Evolutionary conservation across 306 rosid species (phyloP), one percentile per base, ranked within the genome.

Genomic region (Lithocarpus polystachyus): DNA sequence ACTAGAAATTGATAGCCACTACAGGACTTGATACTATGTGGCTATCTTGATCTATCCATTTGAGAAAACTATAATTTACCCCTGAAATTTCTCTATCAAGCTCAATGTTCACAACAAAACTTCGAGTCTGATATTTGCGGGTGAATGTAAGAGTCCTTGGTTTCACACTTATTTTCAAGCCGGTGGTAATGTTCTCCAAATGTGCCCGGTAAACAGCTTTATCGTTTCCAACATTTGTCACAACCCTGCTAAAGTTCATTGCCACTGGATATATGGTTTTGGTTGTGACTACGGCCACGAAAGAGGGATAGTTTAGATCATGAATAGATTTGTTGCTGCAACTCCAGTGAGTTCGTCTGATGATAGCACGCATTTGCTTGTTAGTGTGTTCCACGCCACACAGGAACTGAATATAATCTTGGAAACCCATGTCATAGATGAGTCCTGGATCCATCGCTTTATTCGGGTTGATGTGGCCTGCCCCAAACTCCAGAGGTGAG

Each of bases 391-490:
- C 57, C 0, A 55, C 71, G 0, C 65, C 59, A 35, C 82, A 82
- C 0, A 82, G 48, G 20, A 82, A 82, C 7, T 74, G 53, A 2
- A 82, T 43, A n/a, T 77, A 77, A 13, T 82, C 79, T 3, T 77
- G 75, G 6, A 7, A 33, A 33, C 28, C 28, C 68, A 68, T 37
- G 48, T 77, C 79, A 7, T 77, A 55, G 54, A 73, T 64, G 1
- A 79, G 61, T 61, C 78, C 82, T 52, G 73, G 52, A 45, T 45
- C 15, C 52, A 45, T 45, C 4, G 52, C 52, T 45, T 45, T 45
- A 12, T 45, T 45, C 10, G 78, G 78, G 35, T 73, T 74, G 71
- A 73, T 73, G 22, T 62, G 82, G 24, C 78, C 82, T 0, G 55
- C 70, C 2, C 83, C 79, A 33, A 68, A 74, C 1, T 69, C 75